Evolutionary conservation across 1,284 basidiomycete genomes (phyloP), one percentile per base, ranked within the genome.

Genomic region (Ustilago bromivora): DNA sequence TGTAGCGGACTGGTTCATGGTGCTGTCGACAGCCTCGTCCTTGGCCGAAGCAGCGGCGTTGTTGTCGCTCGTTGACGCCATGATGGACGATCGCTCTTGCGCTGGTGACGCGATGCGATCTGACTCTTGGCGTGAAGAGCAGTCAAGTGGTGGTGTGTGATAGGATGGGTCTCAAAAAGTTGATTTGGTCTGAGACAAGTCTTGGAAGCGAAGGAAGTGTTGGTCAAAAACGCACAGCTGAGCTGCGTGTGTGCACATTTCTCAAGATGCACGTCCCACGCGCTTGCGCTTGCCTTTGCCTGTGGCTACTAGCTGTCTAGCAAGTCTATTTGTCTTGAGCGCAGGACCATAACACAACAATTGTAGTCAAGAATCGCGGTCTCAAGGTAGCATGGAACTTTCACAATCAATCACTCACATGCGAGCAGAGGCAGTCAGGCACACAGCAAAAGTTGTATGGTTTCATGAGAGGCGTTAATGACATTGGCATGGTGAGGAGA

Each of bases 181-280:
- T 28, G 23, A 23, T 19, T 19, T 49, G 57, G 28, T 28, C 23
- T 11, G 15, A 36, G 34, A 59, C 47, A 40, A 57, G 2, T 19
- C 7, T 46, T 19, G 7, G 43, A 46, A 46, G 36, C 11, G 36
- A 53, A 17, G 17, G 17, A 52, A 55, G 64, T 66, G 69, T 71
- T 71, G 69, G 69, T 71, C 34, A 15, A 28, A 56, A 56, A 56
- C 32, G 43, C 61, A 43, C 53, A 35, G 53, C 54, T 51, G 35
- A 63, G 38, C 62, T 59, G 57, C 28, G 47, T 41, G 52, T 56
- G 46, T 49, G 66, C 49, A 61, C 38, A 53, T 38, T 40, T 38
- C 19, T 38, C 6, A 17, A 38, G 28, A 55, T 47, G 61, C 68
- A 61, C 62, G 58, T 53, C 54, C 58, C 68, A 58, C 46, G 52